A percentile compares a stretch with the other conserved stretches of the same genome.
phyloP scores from a whole-genome alignment of 345 rosid species.

The Salix arbutifolia region DNA sequence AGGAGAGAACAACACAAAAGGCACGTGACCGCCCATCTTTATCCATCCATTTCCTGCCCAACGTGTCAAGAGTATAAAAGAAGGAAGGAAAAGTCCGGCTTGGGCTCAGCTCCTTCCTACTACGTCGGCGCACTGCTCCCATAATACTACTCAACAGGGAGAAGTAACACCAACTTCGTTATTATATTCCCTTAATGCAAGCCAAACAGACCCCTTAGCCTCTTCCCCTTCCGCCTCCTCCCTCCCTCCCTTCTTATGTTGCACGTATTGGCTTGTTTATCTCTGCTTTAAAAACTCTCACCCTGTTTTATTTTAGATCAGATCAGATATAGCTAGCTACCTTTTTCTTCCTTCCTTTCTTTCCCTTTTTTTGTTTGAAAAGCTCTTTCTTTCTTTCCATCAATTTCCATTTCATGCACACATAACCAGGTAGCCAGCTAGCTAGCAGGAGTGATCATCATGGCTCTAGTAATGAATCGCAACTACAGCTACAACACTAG shows the following conservation, averaged over 20 bases:
- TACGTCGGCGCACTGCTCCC: slow-evolving; percentile 21
- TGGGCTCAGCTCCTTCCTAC: background rate
- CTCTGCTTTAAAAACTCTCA: background rate
- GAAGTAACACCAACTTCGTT: background rate
- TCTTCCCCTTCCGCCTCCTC: too few relatives aligned
- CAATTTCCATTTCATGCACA: background rate
- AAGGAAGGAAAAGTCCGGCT: background rate
- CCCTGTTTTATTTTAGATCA: background rate
- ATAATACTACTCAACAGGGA: background rate
- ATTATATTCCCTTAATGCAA: background rate
- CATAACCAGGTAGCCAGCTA: too few relatives aligned
- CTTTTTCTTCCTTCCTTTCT: background rate
- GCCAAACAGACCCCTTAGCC: background rate
- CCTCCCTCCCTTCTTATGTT: background rate
- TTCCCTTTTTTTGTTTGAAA: background rate
- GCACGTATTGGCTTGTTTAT: background rate
- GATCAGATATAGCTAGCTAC: background rate
- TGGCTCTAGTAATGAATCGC: slow-evolving; percentile 1
- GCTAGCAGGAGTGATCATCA: background rate
- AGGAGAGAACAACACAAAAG: slow-evolving; percentile 9
- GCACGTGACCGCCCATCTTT: slow-evolving; percentile 19
- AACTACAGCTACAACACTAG: background rate
- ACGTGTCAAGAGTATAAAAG: slow-evolving; percentile 1
- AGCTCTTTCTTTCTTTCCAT: too few relatives aligned
- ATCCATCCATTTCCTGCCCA: background rate